Evolutionary conservation across 768 basidiomycete genomes (phyloP), one percentile per base, ranked within the genome.

Genomic region (Suillus variegatus): DNA sequence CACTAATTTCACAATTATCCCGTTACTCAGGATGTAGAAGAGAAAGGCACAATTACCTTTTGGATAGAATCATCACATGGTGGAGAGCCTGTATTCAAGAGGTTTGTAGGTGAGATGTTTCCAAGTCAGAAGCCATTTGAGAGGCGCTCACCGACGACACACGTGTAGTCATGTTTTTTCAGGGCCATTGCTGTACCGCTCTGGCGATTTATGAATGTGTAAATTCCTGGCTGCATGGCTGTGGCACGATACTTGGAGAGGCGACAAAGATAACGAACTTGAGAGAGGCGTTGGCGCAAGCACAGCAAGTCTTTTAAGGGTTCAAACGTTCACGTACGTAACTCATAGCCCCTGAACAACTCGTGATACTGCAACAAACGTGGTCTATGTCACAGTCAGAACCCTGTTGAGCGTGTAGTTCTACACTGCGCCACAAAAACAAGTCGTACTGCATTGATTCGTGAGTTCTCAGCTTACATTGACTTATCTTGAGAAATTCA

Each of bases 131-230:
- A 22, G 66, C 65, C 14, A 64, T 20, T n/a, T 35, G 28, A 38
- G 46, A 28, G 3, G 41, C 5, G 44, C 75, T 58, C 41, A 71
- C 75, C 75, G 28, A 51, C 62, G 10, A 75, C 67, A 57, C 4
- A 2, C 18, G 63, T 46, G 28, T 74, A 49, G 47, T 65, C 60
- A 38, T 77, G 66, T 25, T 68, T 74, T 0, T 64, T 40, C 71
- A 75, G 66, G 52, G 74, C 75, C 71, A 75, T 72, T 28, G 75
- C 71, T 25, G 75, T 75, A 44, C 75, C 75, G 25, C 75, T 76
- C 66, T 77, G 75, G 61, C 75, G 71, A 56, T 76, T 76, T 65
- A 66, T 35, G 57, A 77, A 72, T 16, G 72, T 67, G 64, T 75
- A 76, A 1, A 74, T 75, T 60, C 75, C 75, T 62, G 75, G 75